Percentiles rank a stretch among this genome's conserved stretches.
Evolutionary conservation across 805 yeast genomes (phyloP).

Genomic region (Cyberlindnera euphorbiiphila): DNA sequence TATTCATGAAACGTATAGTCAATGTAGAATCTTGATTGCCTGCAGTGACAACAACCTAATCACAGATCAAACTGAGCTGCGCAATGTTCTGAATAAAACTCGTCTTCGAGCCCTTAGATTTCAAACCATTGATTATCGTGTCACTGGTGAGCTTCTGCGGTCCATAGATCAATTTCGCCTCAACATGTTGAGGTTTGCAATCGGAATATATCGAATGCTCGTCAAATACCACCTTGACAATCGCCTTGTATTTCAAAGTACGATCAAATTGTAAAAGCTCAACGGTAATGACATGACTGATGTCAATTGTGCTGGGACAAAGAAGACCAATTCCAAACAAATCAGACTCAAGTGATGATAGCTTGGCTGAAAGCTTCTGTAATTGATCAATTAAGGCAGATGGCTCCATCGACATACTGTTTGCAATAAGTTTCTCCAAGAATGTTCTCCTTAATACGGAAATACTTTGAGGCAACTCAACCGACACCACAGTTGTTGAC

Average conservation of each 20-base stretch:
- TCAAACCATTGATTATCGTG: conserved; percentile 14
- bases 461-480: conserved; percentile 8
- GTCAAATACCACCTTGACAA: conserved; percentile 10
- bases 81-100: conserved; percentile 8
- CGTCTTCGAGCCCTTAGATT: conserved; percentile 3
- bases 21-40: not conserved
- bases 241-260: conserved; percentile 17
- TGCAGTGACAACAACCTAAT: not conserved
- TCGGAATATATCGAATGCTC: conserved; percentile 12
- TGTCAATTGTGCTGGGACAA: conserved; percentile 13
- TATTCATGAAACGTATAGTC: too few species aligned
- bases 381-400: conserved; percentile 9
- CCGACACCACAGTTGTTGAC: not conserved
- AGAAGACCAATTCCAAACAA: conserved; percentile 18
- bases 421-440: conserved; percentile 10
- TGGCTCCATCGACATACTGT: conserved; percentile 1
- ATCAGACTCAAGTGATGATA: conserved; percentile 15
- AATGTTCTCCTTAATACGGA: conserved; percentile 10
- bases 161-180: conserved; percentile 18
- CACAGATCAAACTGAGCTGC: conserved; percentile 1
- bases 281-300: conserved; percentile 10
- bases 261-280: conserved; percentile 20
- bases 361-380: not conserved
- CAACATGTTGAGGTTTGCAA: conserved; percentile 1
- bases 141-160: conserved; percentile 5